Conservation (phyloP, 73 alveolate species). For the Paramecium tetraurelia region DNA sequence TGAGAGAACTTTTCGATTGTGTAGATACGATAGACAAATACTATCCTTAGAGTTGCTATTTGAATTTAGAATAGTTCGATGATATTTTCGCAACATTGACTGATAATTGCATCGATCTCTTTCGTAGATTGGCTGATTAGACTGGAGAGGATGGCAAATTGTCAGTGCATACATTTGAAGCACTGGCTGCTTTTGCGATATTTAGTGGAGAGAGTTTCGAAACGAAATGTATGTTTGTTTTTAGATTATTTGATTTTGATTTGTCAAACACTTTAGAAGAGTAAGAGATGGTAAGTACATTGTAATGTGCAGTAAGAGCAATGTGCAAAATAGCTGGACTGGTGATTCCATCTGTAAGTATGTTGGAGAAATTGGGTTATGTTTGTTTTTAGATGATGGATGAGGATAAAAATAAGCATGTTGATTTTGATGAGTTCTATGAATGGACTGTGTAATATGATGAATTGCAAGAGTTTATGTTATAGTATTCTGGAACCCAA, state of each 20-base stretch:
- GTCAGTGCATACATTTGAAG: constrained; percentile 50
- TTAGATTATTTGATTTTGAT: constrained; percentile 59
- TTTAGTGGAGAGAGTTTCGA: constrained; percentile 64
- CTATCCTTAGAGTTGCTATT: constrained; percentile 1
- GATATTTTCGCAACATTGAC: constrained; percentile 22
- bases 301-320: constrained; percentile 53
- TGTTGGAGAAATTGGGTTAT: constrained; percentile 56
- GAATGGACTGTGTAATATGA: constrained; percentile 52
- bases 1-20: constrained; percentile 43
- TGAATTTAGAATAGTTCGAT: neutral
- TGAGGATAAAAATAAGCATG: constrained; percentile 43
- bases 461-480: constrained; percentile 55
- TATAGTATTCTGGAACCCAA: constrained; percentile 36
- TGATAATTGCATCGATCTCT: neutral
- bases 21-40: constrained; percentile 42
- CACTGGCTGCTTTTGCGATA: constrained; percentile 55
- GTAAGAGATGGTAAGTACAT: constrained; percentile 38
- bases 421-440: constrained; percentile 60
- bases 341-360: constrained; percentile 35
- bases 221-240: constrained; percentile 46
- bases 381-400: constrained; percentile 61
- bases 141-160: neutral
- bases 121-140: neutral
- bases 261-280: constrained; percentile 51
- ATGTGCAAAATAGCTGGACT: constrained; percentile 58